Evolutionary conservation across 169 alveolate species (phyloP).

Genomic region (Eimeria maxima): DNA sequence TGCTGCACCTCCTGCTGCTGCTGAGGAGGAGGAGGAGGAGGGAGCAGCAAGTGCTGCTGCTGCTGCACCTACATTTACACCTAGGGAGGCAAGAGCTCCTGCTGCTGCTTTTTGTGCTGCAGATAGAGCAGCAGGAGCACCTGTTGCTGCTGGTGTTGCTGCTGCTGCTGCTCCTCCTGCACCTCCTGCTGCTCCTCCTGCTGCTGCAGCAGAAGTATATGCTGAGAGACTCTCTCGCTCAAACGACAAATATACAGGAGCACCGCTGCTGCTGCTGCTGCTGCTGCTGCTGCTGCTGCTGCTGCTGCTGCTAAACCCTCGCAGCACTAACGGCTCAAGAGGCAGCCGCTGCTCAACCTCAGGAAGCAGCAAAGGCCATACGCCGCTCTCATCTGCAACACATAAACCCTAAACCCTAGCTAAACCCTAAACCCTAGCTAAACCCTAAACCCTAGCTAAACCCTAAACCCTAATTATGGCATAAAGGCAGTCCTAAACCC

Average conservation of each 20-base stretch:
- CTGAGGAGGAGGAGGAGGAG: not conserved
- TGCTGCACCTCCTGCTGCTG: no score
- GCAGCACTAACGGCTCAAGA: slow-evolving; percentile 16
- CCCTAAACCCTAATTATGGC: not conserved
- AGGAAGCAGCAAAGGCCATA: slow-evolving; percentile 63
- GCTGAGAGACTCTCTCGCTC: not conserved
- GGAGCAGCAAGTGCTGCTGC: slow-evolving; percentile 52
- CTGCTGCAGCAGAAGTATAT: not conserved
- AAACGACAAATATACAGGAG: not conserved
- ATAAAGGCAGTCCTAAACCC: not conserved
- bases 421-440: slow-evolving; percentile 51
- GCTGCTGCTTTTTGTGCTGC: slow-evolving; percentile 48
- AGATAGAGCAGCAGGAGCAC: slow-evolving; percentile 53
- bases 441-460: slow-evolving; percentile 42
- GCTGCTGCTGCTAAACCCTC: no score
- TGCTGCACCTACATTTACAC: slow-evolving; percentile 20
- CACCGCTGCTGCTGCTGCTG: no score
- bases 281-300: no score
- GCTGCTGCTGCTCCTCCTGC: no score
- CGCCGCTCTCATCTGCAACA: slow-evolving; percentile 60
- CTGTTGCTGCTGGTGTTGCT: not conserved
- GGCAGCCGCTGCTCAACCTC: slow-evolving; percentile 74
- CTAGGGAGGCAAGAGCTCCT: slow-evolving; percentile 43
- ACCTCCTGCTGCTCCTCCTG: no score
- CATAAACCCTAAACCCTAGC: not conserved